phyloP scores from a whole-genome alignment of 805 yeast species.

The Myxozyma sirexii region DNA sequence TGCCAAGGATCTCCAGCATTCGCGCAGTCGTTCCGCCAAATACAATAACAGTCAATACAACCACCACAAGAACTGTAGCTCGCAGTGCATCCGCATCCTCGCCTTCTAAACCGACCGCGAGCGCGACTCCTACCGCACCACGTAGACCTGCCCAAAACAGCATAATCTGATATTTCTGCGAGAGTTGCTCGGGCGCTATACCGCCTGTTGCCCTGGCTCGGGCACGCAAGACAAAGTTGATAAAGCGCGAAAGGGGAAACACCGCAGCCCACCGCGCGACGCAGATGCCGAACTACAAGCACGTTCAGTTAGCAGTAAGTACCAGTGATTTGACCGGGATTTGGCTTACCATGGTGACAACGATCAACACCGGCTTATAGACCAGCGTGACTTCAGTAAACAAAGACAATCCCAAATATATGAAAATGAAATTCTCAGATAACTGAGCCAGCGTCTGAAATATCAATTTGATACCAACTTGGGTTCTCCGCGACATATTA shows the following conservation, averaged over 20 bases:
- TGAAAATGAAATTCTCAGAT: slow-evolving; percentile 94
- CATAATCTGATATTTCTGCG: slow-evolving; percentile 97
- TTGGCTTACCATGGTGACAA: slow-evolving; percentile 73
- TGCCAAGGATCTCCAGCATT: slow-evolving; percentile 93
- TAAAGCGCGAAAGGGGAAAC: slow-evolving; percentile 83
- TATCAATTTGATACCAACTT: slow-evolving; percentile 91
- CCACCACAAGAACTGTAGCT: slow-evolving; percentile 96
- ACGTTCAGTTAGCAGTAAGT: no score
- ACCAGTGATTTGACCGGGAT: not conserved
- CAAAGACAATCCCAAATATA: slow-evolving; percentile 87
- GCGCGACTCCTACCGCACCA: slow-evolving; percentile 99
- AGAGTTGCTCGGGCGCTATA: slow-evolving; percentile 76
- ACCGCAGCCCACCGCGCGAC: slow-evolving; percentile 97
- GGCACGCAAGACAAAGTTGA: slow-evolving; percentile 75
- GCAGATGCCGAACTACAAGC: slow-evolving; percentile 63
- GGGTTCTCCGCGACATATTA: slow-evolving; percentile 96
- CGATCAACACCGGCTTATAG: slow-evolving; percentile 89
- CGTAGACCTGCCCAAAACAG: slow-evolving; percentile 99
- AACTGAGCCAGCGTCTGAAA: slow-evolving; percentile 93
- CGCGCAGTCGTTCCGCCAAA: slow-evolving; percentile 99
- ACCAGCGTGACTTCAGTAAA: slow-evolving; percentile 96
- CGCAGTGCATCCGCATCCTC: slow-evolving; percentile 83
- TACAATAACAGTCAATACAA: slow-evolving; percentile 89
- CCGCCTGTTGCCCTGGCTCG: slow-evolving; percentile 49
- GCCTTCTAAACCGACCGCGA: slow-evolving; percentile 96